A percentile compares a stretch with the other conserved stretches of the same genome.
These are phyloP conservation scores for Mercurialis annua DNA, from an alignment of 345 rosid genomes.

Conservation along the genomic window DNA sequence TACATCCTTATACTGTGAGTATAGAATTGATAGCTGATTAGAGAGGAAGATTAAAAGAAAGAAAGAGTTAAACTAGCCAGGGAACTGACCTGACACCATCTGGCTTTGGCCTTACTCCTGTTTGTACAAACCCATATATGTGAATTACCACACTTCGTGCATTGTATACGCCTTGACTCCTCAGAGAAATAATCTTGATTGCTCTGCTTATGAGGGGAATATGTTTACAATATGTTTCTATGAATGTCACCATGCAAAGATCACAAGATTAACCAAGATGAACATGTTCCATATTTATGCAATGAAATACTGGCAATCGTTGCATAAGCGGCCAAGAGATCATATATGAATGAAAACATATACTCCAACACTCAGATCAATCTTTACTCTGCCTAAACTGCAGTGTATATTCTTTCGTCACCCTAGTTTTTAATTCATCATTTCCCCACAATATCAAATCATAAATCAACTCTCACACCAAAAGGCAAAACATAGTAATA, in stretches of 20 bases:
- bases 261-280: conserved; percentile 5
- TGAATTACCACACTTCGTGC: conserved; percentile 87
- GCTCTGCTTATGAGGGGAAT: conserved; percentile 39
- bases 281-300: background rate
- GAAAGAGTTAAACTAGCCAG: background rate
- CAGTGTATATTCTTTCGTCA: background rate
- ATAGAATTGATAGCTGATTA: background rate
- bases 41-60: background rate
- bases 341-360: background rate
- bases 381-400: background rate
- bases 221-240: background rate
- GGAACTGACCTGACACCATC: conserved; percentile 93
- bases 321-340: background rate
- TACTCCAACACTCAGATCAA: background rate
- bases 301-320: background rate
- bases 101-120: conserved; percentile 76
- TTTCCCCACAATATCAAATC: no score
- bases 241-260: background rate
- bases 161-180: conserved; percentile 94
- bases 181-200: conserved; percentile 63
- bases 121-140: conserved; percentile 96
- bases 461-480: no score
- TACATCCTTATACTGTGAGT: no score
- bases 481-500: no score
- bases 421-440: background rate